These are phyloP conservation scores for Ogataea dorogensis DNA, from an alignment of 805 yeast genomes.

Conservation along the genomic window DNA sequence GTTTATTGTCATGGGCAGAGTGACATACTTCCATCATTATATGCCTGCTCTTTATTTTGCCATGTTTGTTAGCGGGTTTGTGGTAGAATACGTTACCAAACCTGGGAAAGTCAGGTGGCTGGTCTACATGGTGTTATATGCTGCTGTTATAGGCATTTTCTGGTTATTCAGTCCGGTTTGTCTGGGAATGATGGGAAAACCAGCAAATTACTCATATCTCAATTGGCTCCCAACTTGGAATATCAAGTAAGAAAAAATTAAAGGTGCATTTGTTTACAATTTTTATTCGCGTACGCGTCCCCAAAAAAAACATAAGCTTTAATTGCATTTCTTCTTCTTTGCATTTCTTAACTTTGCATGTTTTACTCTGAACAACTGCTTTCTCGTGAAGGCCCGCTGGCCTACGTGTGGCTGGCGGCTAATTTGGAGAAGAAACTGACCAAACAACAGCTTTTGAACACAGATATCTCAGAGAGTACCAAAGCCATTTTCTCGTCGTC, in stretches of 20 bases:
- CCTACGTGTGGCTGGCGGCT: conserved; percentile 91
- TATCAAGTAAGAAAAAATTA: conserved; percentile 6
- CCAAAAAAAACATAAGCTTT: conserved; percentile 3
- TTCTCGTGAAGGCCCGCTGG: conserved; percentile 77
- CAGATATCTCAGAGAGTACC: conserved; percentile 67
- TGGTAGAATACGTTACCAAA: conserved; percentile 46
- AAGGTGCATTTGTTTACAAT: conserved; percentile 1
- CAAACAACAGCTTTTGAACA: conserved; percentile 66
- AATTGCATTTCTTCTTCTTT: conserved; percentile 1
- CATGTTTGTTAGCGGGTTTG: conserved; percentile 52
- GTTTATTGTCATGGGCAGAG: conserved; percentile 79
- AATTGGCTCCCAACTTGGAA: conserved; percentile 40
- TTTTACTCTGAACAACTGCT: conserved; percentile 51
- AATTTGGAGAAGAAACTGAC: conserved; percentile 77
- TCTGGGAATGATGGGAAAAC: conserved; percentile 61
- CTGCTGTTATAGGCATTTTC: conserved; percentile 50
- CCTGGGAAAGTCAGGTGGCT: conserved; percentile 27
- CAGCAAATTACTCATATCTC: conserved; percentile 40
- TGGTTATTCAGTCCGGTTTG: conserved; percentile 61
- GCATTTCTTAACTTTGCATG: conserved; percentile 32
- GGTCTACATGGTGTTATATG: conserved; percentile 42
- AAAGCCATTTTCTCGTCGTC: conserved; percentile 55
- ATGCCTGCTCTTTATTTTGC: conserved; percentile 83
- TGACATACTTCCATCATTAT: conserved; percentile 83
- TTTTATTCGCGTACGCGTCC: conserved; percentile 12